Percentiles rank a stretch among this genome's conserved stretches.
Evolutionary conservation across 2,329 filamentous ascomycete genomes (phyloP).

Genomic region (Fonsecaea erecta): DNA sequence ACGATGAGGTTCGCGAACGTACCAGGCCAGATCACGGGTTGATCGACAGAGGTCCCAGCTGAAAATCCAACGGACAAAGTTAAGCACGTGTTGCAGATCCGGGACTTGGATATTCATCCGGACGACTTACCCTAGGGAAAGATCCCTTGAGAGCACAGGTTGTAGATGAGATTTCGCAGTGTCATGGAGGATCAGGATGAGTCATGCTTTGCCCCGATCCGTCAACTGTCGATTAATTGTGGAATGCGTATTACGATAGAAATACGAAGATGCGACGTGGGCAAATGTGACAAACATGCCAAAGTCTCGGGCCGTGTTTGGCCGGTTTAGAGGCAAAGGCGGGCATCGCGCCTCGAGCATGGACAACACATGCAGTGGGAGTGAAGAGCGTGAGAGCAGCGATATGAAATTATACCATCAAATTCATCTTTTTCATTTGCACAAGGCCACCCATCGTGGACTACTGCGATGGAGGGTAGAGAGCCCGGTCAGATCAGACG

Average conservation of each 20-base stretch:
- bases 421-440: conserved; percentile 8
- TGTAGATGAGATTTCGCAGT: background rate
- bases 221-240: background rate
- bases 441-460: background rate
- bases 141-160: background rate
- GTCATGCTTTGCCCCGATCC: background rate
- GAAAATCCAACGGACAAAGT: background rate
- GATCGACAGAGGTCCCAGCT: background rate
- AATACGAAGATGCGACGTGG: background rate
- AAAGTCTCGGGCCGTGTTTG: background rate
- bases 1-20: background rate
- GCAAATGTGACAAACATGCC: background rate
- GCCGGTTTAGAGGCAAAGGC: background rate
- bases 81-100: background rate
- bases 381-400: background rate
- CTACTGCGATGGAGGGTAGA: background rate
- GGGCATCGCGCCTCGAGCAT: background rate
- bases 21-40: background rate
- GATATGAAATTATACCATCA: background rate
- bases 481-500: background rate
- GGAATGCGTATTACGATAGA: background rate
- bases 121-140: background rate
- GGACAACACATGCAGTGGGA: background rate
- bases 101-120: background rate
- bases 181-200: background rate